Percentiles rank a stretch among this genome's conserved stretches.
Evolutionary conservation across 345 rosid species (phyloP).

Genomic region (Pistacia atlantica): DNA sequence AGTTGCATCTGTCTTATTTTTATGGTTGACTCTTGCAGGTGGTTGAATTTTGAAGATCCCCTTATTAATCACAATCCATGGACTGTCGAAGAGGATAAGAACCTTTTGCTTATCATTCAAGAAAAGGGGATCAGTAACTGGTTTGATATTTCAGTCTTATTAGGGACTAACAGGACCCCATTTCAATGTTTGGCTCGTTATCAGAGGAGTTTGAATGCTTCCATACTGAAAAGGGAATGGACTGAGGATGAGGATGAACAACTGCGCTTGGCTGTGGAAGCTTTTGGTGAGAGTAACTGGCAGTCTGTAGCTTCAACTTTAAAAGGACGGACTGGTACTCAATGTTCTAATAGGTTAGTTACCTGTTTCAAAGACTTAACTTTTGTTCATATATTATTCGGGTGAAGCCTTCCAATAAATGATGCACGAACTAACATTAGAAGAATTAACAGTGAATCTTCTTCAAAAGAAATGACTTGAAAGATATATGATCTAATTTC

Average conservation of each 20-base stretch:
- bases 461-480: slow-evolving; percentile 3
- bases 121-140: slow-evolving; percentile 65
- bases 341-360: slow-evolving; percentile 90
- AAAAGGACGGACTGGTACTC: slow-evolving; percentile 77
- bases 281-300: slow-evolving; percentile 78
- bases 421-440: not conserved
- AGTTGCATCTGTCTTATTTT: slow-evolving; percentile 8
- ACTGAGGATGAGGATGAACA: slow-evolving; percentile 81
- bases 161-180: slow-evolving; percentile 86
- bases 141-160: slow-evolving; percentile 62
- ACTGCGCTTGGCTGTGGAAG: slow-evolving; percentile 72
- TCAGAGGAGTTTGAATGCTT: slow-evolving; percentile 80
- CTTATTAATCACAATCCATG: slow-evolving; percentile 62
- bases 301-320: slow-evolving; percentile 77
- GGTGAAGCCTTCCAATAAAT: not conserved
- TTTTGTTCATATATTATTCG: not conserved
- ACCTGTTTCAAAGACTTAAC: slow-evolving; percentile 9
- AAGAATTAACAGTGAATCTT: not conserved
- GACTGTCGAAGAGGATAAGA: slow-evolving; percentile 67
- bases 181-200: slow-evolving; percentile 80
- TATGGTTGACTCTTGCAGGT: slow-evolving; percentile 45
- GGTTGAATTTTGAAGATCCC: slow-evolving; percentile 87
- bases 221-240: slow-evolving; percentile 75
- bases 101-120: slow-evolving; percentile 56
- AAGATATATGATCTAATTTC: not conserved